phyloP scores from a whole-genome alignment of 2,329 filamentous ascomycete genomes.

The Sclerotinia borealis region DNA sequence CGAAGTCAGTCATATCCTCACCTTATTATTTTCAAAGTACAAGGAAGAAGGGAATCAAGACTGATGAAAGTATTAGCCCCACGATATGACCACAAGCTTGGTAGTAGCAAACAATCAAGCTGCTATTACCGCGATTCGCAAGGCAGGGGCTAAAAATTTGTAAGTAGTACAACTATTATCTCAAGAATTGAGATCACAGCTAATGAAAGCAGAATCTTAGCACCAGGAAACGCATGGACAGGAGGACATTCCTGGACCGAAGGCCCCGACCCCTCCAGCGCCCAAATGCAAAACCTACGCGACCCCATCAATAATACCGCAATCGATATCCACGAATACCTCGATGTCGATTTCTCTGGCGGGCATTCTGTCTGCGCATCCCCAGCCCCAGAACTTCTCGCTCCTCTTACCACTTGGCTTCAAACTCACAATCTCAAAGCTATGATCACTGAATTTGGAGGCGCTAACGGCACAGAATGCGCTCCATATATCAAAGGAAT shows the following conservation, averaged over 20 bases:
- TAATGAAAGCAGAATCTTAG: slow-evolving; percentile 33
- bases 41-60: not conserved
- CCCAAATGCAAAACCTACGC: slow-evolving; percentile 37
- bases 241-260: slow-evolving; percentile 44
- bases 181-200: not conserved
- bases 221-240: slow-evolving; percentile 44
- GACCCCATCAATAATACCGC: slow-evolving; percentile 44
- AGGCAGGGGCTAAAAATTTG: slow-evolving; percentile 39
- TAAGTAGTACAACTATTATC: not conserved
- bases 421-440: slow-evolving; percentile 41
- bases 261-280: slow-evolving; percentile 35
- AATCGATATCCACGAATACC: slow-evolving; percentile 47
- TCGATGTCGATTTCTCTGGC: slow-evolving; percentile 45
- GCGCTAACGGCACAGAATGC: slow-evolving; percentile 39
- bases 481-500: slow-evolving; percentile 38
- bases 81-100: slow-evolving; percentile 43
- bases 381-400: slow-evolving; percentile 36
- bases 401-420: slow-evolving; percentile 41
- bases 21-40: not conserved
- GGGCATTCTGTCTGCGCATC: slow-evolving; percentile 38
- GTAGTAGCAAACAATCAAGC: slow-evolving; percentile 44
- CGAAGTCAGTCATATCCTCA: slow-evolving; percentile 16
- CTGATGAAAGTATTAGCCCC: slow-evolving; percentile 31
- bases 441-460: slow-evolving; percentile 46
- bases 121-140: slow-evolving; percentile 41